phyloP scores from a whole-genome alignment of 2,329 filamentous ascomycete species.

The Colletotrichum sp. region DNA sequence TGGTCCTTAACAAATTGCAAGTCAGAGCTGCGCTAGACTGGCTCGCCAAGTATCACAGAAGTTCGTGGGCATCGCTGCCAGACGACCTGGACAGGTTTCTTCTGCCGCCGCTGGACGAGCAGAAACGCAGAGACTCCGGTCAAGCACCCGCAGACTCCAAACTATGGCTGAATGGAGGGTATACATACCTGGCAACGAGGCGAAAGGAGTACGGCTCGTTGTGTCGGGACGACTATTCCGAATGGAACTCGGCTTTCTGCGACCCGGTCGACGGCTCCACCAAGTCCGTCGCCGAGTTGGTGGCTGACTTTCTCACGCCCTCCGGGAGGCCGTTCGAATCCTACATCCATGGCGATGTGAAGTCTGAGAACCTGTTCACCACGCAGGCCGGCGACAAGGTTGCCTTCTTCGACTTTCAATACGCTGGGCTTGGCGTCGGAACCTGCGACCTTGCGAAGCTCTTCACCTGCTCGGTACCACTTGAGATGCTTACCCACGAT shows the following conservation, averaged over 20 bases:
- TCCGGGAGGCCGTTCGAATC: slow-evolving; percentile 53
- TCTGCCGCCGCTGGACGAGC: slow-evolving; percentile 62
- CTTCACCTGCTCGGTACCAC: slow-evolving; percentile 69
- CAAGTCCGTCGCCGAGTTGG: slow-evolving; percentile 54
- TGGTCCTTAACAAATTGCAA: slow-evolving; percentile 50
- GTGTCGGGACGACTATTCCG: slow-evolving; percentile 47
- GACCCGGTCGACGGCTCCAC: slow-evolving; percentile 23
- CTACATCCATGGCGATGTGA: slow-evolving; percentile 72
- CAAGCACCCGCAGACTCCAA: slow-evolving; percentile 24
- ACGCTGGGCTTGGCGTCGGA: slow-evolving; percentile 67
- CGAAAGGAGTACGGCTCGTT: slow-evolving; percentile 59
- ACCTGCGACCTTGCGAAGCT: slow-evolving; percentile 72
- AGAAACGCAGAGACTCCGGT: slow-evolving; percentile 28
- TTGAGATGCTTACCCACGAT: slow-evolving; percentile 50
- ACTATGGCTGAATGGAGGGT: slow-evolving; percentile 71
- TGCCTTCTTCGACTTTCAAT: slow-evolving; percentile 75
- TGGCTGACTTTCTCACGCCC: slow-evolving; percentile 55
- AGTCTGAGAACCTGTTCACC: slow-evolving; percentile 72
- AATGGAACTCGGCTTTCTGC: slow-evolving; percentile 62
- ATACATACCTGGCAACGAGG: slow-evolving; percentile 71
- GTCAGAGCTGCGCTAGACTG: slow-evolving; percentile 63
- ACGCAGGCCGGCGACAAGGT: slow-evolving; percentile 52
- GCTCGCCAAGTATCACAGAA: slow-evolving; percentile 66
- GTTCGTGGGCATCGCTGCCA: slow-evolving; percentile 48
- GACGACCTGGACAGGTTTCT: slow-evolving; percentile 42